Evolutionary conservation across 208 protist species (phyloP).

Genomic region (Leishmania martiniquensis): DNA sequence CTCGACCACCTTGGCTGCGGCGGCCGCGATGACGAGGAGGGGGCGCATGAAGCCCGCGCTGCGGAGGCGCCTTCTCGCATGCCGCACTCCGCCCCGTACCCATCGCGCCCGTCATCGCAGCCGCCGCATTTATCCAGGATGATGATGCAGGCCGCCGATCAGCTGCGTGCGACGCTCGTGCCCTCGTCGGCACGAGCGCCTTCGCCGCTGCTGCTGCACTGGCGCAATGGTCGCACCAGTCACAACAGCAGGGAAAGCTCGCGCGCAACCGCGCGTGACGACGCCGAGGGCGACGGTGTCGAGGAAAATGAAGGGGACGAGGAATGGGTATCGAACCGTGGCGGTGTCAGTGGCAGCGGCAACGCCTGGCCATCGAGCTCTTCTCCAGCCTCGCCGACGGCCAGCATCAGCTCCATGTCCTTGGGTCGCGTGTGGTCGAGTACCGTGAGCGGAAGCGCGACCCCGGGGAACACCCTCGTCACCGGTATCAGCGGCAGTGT

Average conservation of each 20-base stretch:
- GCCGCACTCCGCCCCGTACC: slow-evolving; percentile 5
- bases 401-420: slow-evolving; percentile 27
- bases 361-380: slow-evolving; percentile 1
- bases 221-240: neutral
- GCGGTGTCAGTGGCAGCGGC: neutral
- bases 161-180: slow-evolving; percentile 11
- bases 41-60: neutral
- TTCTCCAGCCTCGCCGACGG: slow-evolving; percentile 13
- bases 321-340: neutral
- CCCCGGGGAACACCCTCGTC: slow-evolving; percentile 10
- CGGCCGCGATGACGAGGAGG: slow-evolving; percentile 1
- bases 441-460: slow-evolving; percentile 22
- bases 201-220: neutral
- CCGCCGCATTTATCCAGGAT: slow-evolving; percentile 15
- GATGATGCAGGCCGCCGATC: slow-evolving; percentile 28
- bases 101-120: slow-evolving; percentile 16
- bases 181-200: neutral
- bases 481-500: neutral
- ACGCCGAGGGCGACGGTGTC: neutral
- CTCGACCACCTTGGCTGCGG: neutral
- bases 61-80: neutral
- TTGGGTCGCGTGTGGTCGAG: slow-evolving; percentile 18
- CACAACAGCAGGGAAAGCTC: neutral
- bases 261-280: neutral
- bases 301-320: neutral